A percentile compares a stretch with the other conserved stretches of the same genome.
These are phyloP conservation scores for Penicillium mononematosum DNA, from an alignment of 495 filamentous ascomycete genomes.

Conservation along the genomic window DNA sequence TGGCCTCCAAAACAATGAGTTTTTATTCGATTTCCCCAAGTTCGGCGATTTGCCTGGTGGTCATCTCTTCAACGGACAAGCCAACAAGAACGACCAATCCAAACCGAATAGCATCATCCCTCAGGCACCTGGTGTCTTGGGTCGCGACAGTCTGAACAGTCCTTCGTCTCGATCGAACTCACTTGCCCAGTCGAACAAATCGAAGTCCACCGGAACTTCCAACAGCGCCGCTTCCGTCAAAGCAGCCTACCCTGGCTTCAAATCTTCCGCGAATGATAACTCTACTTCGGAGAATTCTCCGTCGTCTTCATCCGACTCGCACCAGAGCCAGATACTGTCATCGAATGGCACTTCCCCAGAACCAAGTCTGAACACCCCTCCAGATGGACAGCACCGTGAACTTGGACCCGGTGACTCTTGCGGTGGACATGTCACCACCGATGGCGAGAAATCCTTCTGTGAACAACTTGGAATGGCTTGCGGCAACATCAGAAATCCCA, in stretches of 20 bases:
- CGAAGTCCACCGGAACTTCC: constrained; percentile 17
- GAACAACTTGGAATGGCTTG: constrained; percentile 71
- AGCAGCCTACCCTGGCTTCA: constrained; percentile 21
- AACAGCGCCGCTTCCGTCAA: constrained; percentile 18
- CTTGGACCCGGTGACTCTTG: constrained; percentile 24
- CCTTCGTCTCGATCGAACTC: constrained; percentile 5
- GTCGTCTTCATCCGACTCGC: constrained; percentile 53
- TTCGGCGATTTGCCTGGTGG: constrained; percentile 77
- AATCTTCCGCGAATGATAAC: constrained; percentile 34
- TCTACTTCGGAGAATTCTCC: constrained; percentile 54
- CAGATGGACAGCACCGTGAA: constrained; percentile 59
- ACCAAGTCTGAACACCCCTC: constrained; percentile 55
- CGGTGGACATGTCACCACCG: constrained; percentile 33
- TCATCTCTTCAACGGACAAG: constrained; percentile 51
- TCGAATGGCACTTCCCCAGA: constrained; percentile 84
- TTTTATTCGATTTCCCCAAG: constrained; percentile 92
- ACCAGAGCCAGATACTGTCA: constrained; percentile 66
- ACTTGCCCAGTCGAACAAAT: constrained; percentile 5
- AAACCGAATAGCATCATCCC: constrained; percentile 24
- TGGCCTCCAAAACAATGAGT: constrained; percentile 70
- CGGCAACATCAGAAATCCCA: constrained; percentile 66
- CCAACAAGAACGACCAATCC: constrained; percentile 34
- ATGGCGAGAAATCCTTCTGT: constrained; percentile 64
- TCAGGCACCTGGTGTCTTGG: constrained; percentile 38
- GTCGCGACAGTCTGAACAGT: constrained; percentile 25